A percentile compares a stretch with the other conserved stretches of the same genome.
These are phyloP conservation scores for Ascoidea tarda DNA, from an alignment of 805 yeast genomes.

Conservation along the genomic window DNA sequence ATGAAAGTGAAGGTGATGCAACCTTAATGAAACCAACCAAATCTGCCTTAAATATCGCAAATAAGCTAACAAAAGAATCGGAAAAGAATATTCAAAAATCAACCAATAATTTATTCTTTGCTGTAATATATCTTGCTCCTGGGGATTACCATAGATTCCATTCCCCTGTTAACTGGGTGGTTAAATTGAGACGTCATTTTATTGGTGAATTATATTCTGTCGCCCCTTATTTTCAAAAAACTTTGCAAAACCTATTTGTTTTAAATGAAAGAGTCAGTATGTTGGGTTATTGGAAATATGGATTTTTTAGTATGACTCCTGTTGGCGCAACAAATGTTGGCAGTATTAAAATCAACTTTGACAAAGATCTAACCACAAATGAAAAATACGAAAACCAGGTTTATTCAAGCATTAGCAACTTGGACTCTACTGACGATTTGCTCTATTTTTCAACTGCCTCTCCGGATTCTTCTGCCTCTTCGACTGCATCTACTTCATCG, in stretches of 20 bases:
- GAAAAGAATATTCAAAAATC: conserved; percentile 4
- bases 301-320: conserved; percentile 97
- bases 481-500: conserved; percentile 10
- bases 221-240: conserved; percentile 89
- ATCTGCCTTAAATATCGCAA: conserved; percentile 22
- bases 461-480: conserved; percentile 10
- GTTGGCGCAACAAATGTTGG: conserved; percentile 99
- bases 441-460: neutral
- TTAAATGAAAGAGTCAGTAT: conserved; percentile 91
- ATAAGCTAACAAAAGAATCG: conserved; percentile 13
- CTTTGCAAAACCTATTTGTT: conserved; percentile 76
- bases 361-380: conserved; percentile 79
- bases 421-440: conserved; percentile 2
- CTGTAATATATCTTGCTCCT: conserved; percentile 92
- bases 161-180: conserved; percentile 94
- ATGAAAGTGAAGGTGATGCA: conserved; percentile 59
- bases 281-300: conserved; percentile 92
- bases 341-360: conserved; percentile 82
- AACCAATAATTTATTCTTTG: conserved; percentile 45
- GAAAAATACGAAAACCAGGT: conserved; percentile 42
- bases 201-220: conserved; percentile 93
- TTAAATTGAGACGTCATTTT: conserved; percentile 85
- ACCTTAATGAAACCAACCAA: neutral
- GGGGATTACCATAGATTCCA: conserved; percentile 98
- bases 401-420: neutral